phyloP scores from a whole-genome alignment of 106 monocot species.

The Dactylorhiza incarnata region DNA sequence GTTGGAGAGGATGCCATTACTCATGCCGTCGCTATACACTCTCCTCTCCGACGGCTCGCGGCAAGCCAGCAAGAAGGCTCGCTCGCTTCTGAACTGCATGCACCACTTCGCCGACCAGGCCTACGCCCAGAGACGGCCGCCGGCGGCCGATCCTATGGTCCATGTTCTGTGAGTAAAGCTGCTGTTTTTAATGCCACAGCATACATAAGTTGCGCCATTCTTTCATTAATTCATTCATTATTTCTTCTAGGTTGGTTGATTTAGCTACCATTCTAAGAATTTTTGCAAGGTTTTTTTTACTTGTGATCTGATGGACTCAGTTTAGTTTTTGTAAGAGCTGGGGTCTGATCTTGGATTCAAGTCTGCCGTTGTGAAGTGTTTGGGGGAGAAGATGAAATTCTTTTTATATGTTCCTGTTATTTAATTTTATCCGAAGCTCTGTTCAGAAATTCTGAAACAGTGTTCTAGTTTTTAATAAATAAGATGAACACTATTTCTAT shows the following conservation, averaged over 20 bases:
- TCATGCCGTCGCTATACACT: conserved; percentile 52
- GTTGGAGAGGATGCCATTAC: conserved; percentile 32
- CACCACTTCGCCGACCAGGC: conserved; percentile 23
- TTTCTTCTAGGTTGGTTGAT: neutral
- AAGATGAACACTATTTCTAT: too few species aligned
- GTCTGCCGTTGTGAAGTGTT: neutral
- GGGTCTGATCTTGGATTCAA: neutral
- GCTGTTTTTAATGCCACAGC: neutral
- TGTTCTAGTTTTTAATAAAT: too few species aligned
- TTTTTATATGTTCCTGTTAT: neutral
- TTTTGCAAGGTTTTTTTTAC: neutral
- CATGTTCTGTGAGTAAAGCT: conserved; percentile 13
- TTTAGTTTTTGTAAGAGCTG: conserved; percentile 10
- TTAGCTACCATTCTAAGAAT: neutral
- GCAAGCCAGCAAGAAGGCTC: conserved; percentile 55
- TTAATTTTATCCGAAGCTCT: too few species aligned
- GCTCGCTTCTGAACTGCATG: conserved; percentile 37
- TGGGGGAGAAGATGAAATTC: neutral
- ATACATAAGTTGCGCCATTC: neutral
- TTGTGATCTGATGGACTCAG: neutral
- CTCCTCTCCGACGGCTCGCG: conserved; percentile 38
- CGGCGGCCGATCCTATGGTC: conserved; percentile 18
- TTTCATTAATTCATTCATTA: neutral
- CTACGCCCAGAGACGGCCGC: neutral
- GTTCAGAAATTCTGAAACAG: too few species aligned